A percentile compares a stretch with the other conserved stretches of the same genome.
These are phyloP conservation scores for Cercospora citrullina DNA, from an alignment of 2,329 filamentous ascomycete genomes.

Conservation along the genomic window DNA sequence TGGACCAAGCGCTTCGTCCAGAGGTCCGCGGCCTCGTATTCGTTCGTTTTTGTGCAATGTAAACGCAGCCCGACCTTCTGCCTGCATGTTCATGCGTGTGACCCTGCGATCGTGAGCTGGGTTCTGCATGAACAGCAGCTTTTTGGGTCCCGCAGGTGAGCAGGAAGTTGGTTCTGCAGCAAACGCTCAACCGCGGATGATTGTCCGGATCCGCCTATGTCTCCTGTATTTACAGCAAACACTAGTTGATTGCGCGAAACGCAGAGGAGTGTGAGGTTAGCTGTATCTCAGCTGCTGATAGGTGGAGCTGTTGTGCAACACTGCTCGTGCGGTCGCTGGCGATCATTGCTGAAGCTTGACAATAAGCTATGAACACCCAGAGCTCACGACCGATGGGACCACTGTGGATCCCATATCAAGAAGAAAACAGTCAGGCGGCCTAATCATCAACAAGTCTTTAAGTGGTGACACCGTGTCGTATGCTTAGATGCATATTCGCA, in stretches of 20 bases:
- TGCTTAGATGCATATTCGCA: not conserved
- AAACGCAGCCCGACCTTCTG: not conserved
- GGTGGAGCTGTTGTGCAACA: not conserved
- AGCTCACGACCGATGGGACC: not conserved
- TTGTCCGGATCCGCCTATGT: not conserved
- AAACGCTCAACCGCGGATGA: not conserved
- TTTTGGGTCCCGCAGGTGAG: not conserved
- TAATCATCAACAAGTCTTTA: not conserved
- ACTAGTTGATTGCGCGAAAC: not conserved
- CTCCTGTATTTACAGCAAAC: not conserved
- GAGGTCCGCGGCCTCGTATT: not conserved
- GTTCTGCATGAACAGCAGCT: not conserved
- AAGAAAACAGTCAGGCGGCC: not conserved
- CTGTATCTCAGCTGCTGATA: not conserved
- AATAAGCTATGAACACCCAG: not conserved
- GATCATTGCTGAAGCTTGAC: not conserved
- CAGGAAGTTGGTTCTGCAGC: not conserved
- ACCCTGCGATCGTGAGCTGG: not conserved
- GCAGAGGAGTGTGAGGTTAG: not conserved
- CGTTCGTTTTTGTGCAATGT: not conserved
- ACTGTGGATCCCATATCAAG: not conserved
- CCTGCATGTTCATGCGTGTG: not conserved
- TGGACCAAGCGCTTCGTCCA: slow-evolving; percentile 1
- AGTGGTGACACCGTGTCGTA: not conserved
- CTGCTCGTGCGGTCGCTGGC: not conserved